Conservation (phyloP, 805 yeast species). For the Candida multigemmis region DNA sequence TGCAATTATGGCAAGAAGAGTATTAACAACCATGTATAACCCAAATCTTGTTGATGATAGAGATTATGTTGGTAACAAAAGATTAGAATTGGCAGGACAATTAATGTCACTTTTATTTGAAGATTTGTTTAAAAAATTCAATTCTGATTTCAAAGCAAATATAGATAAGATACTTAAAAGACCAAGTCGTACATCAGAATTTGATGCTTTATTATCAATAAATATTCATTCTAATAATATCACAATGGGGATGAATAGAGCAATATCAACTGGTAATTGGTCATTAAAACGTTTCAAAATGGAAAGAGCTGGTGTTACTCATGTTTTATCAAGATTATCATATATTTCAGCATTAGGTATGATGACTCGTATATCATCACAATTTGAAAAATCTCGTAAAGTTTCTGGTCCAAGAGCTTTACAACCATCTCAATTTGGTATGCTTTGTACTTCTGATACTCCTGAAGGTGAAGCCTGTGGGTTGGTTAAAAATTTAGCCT, state of each 20-base stretch:
- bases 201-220: slow-evolving; percentile 85
- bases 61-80: slow-evolving; percentile 96
- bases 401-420: slow-evolving; percentile 98
- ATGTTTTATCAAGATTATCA: slow-evolving; percentile 83
- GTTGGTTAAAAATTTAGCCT: slow-evolving; percentile 88
- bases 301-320: slow-evolving; percentile 99
- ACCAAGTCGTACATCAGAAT: slow-evolving; percentile 91
- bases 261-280: slow-evolving; percentile 99
- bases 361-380: slow-evolving; percentile 99
- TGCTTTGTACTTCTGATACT: slow-evolving; percentile 97
- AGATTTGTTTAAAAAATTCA: slow-evolving; percentile 94
- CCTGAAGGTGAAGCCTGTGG: slow-evolving; percentile 99
- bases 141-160: slow-evolving; percentile 87
- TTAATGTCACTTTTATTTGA: slow-evolving; percentile 90
- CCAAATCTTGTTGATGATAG: slow-evolving; percentile 96
- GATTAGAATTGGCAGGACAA: slow-evolving; percentile 96
- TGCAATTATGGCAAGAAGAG: slow-evolving; percentile 95
- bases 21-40: slow-evolving; percentile 88
- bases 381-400: slow-evolving; percentile 94
- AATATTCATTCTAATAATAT: slow-evolving; percentile 89
- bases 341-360: slow-evolving; percentile 94
- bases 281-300: slow-evolving; percentile 96
- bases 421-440: slow-evolving; percentile 98
- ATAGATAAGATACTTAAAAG: slow-evolving; percentile 90
- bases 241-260: slow-evolving; percentile 89